phyloP scores from a whole-genome alignment of 179 eudicot genomes.

The Sideroxylon spinosum region DNA sequence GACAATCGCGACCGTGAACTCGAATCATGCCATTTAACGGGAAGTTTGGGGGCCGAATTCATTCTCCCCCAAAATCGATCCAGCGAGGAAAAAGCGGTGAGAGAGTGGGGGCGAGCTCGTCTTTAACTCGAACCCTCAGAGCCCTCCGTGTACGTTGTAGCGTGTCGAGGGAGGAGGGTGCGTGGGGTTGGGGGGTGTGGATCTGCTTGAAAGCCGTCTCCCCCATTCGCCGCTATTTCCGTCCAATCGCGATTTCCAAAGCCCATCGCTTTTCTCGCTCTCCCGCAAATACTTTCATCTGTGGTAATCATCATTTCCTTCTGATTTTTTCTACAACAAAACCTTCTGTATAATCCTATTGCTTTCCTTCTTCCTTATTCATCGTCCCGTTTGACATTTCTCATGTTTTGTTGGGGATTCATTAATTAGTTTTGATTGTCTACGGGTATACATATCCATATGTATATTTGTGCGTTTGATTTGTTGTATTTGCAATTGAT shows the following conservation, averaged over 20 bases:
- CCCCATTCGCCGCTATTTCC: conserved; percentile 5
- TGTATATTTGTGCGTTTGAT: not conserved
- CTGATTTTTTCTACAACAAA: not conserved
- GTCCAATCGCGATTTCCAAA: conserved; percentile 11
- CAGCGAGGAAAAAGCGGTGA: conserved; percentile 8
- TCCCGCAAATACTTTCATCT: not conserved
- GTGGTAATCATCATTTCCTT: not conserved
- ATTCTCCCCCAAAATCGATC: not conserved
- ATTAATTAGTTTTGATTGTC: not conserved
- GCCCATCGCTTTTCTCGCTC: not conserved
- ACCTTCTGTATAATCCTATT: not conserved
- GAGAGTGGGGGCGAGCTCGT: no score
- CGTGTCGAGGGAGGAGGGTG: not conserved
- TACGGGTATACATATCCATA: not conserved
- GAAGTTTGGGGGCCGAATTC: no score
- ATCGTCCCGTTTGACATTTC: not conserved
- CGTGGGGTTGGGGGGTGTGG: not conserved
- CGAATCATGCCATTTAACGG: no score
- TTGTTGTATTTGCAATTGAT: not conserved
- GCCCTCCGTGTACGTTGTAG: not conserved
- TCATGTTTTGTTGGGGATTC: not conserved
- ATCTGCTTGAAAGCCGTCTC: conserved; percentile 9
- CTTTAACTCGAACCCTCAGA: not conserved
- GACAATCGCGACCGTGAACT: no score
- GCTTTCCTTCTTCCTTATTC: not conserved